Conservation (phyloP, 805 yeast species). For the Isabelozyma pseudorhagii region DNA sequence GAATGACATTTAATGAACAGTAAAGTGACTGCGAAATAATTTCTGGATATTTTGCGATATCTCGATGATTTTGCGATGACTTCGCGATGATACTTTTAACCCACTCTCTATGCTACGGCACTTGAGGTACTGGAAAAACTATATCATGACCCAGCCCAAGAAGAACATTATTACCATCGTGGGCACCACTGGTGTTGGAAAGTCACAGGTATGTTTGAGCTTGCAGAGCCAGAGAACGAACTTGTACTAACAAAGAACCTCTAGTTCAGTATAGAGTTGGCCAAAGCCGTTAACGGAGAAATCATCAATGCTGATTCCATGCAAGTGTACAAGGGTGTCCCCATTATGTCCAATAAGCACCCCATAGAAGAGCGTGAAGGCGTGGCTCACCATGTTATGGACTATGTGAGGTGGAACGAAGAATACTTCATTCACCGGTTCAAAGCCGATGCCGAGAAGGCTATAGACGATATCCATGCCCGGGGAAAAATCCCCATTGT, state of each 20-base stretch:
- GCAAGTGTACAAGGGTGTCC: constrained; percentile 81
- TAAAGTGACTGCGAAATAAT: too few relatives aligned
- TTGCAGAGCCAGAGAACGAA: background rate
- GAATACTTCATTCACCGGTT: constrained; percentile 82
- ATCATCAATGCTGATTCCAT: constrained; percentile 94
- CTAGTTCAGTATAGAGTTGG: constrained; percentile 71
- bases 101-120: constrained; percentile 8
- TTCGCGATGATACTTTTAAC: background rate
- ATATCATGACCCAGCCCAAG: constrained; percentile 28
- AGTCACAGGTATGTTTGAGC: constrained; percentile 60
- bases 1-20: too few relatives aligned
- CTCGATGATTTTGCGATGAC: background rate
- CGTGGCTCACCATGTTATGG: constrained; percentile 81
- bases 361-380: constrained; percentile 76
- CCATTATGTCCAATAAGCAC: constrained; percentile 87
- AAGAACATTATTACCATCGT: constrained; percentile 59
- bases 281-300: constrained; percentile 77
- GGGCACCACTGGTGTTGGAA: constrained; percentile 97
- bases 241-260: constrained; percentile 8
- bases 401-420: constrained; percentile 76
- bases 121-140: constrained; percentile 17
- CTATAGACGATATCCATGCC: constrained; percentile 61
- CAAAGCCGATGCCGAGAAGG: constrained; percentile 61
- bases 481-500: constrained; percentile 78
- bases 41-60: too few relatives aligned